Evolutionary conservation across 139 green algal genomes (phyloP).

Genomic region (Helicosporidium sp.): DNA sequence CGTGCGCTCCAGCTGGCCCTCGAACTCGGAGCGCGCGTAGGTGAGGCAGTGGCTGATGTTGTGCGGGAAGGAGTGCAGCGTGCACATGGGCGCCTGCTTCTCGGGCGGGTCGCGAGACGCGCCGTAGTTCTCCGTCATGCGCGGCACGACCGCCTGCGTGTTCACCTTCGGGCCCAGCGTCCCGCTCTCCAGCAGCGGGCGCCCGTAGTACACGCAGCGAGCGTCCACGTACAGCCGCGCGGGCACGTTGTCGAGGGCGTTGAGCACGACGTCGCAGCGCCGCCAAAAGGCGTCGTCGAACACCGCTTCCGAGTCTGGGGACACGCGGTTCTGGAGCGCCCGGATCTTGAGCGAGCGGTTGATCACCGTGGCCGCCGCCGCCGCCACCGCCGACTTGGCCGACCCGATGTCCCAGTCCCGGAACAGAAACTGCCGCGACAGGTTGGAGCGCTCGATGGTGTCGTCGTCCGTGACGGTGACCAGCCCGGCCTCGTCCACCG

Average conservation of each 20-base stretch:
- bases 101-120: slow-evolving; percentile 71
- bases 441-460: slow-evolving; percentile 92
- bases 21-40: slow-evolving; percentile 86
- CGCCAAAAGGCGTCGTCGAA: slow-evolving; percentile 93
- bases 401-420: slow-evolving; percentile 3
- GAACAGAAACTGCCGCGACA: slow-evolving; percentile 95
- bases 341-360: slow-evolving; percentile 54
- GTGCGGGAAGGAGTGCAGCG: slow-evolving; percentile 95
- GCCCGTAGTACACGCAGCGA: slow-evolving; percentile 93
- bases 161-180: slow-evolving; percentile 97
- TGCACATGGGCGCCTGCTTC: slow-evolving; percentile 97
- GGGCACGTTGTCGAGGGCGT: slow-evolving; percentile 96
- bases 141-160: slow-evolving; percentile 77
- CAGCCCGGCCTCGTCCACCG: slow-evolving; percentile 12
- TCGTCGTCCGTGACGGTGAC: slow-evolving; percentile 93
- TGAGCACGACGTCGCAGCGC: slow-evolving; percentile 73
- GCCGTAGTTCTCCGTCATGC: slow-evolving; percentile 93
- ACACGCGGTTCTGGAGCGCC: slow-evolving; percentile 87
- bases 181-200: slow-evolving; percentile 85
- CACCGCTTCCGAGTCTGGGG: slow-evolving; percentile 65
- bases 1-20: slow-evolving; percentile 81
- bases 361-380: slow-evolving; percentile 50
- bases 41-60: slow-evolving; percentile 96
- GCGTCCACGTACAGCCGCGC: slow-evolving; percentile 74
- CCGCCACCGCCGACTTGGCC: slow-evolving; percentile 62